Evolutionary conservation across 1,139 yeast genomes (phyloP).

Genomic region (Geotrichum aggregatum): DNA sequence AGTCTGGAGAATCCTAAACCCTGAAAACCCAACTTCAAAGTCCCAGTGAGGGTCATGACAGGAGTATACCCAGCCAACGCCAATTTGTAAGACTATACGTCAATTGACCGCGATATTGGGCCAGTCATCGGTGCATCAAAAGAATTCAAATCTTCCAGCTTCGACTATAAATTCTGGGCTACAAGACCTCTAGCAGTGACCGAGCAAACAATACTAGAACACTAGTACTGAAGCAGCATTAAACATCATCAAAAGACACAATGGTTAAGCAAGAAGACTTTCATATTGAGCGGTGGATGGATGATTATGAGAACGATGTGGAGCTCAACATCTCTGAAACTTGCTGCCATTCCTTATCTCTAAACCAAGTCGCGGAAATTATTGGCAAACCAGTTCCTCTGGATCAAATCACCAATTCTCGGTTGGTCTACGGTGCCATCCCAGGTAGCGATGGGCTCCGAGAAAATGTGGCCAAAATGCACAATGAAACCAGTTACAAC

Average conservation of each 20-base stretch:
- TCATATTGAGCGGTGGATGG: conserved; percentile 59
- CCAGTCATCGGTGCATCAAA: not conserved
- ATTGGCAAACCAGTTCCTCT: conserved; percentile 34
- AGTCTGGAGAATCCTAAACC: conserved; percentile 1
- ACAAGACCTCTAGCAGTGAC: not conserved
- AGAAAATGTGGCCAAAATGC: conserved; percentile 39
- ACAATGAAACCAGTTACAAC: conserved; percentile 34
- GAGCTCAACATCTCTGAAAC: conserved; percentile 52
- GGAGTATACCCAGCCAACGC: not conserved
- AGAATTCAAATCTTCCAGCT: not conserved
- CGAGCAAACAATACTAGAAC: not conserved
- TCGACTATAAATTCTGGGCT: not conserved
- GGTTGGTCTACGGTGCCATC: conserved; percentile 50
- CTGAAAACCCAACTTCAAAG: not conserved
- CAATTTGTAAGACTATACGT: not conserved
- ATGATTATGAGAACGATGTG: conserved; percentile 45
- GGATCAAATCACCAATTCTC: conserved; percentile 26
- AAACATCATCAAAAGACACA: conserved; percentile 3
- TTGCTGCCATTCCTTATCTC: conserved; percentile 48
- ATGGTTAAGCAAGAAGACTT: conserved; percentile 39
- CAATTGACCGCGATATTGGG: not conserved
- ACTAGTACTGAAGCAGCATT: conserved; percentile 21
- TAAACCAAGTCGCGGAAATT: conserved; percentile 42
- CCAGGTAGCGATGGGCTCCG: conserved; percentile 46
- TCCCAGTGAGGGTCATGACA: not conserved